Evolutionary conservation across 768 basidiomycete genomes (phyloP).

Genomic region (Agaricus sinodeliciosus): DNA sequence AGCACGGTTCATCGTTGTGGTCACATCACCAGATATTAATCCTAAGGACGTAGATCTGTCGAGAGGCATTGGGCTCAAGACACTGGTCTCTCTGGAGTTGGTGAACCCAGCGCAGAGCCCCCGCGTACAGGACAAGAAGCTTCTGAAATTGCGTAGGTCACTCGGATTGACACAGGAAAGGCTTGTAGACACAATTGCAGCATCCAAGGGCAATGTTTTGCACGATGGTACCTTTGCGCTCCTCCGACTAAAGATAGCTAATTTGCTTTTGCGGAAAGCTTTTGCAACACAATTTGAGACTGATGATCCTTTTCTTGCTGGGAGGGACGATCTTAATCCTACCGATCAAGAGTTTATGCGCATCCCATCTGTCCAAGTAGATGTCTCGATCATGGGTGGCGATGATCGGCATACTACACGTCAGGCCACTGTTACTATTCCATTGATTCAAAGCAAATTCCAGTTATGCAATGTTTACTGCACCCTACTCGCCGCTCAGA

Average conservation of each 20-base stretch:
- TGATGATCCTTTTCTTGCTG: constrained; percentile 56
- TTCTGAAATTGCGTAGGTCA: constrained; percentile 41
- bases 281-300: constrained; percentile 61
- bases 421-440: constrained; percentile 41
- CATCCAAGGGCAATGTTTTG: constrained; percentile 28
- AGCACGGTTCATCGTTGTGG: constrained; percentile 53
- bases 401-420: constrained; percentile 30
- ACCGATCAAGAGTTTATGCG: constrained; percentile 38
- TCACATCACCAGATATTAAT: constrained; percentile 79
- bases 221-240: constrained; percentile 33
- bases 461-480: constrained; percentile 68
- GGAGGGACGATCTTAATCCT: constrained; percentile 42
- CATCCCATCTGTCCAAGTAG: constrained; percentile 23
- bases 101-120: constrained; percentile 34
- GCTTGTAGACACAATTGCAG: constrained; percentile 35
- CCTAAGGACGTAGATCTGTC: constrained; percentile 62
- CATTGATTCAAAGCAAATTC: constrained; percentile 45
- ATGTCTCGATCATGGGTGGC: constrained; percentile 20
- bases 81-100: constrained; percentile 48
- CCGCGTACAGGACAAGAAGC: constrained; percentile 28
- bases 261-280: constrained; percentile 51
- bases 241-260: constrained; percentile 37
- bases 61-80: constrained; percentile 60
- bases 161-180: constrained; percentile 50
- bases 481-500: constrained; percentile 52